Base-by-base conservation (phyloP, 768 basidiomycete species). In the Cystobasidium onofrii region DNA sequence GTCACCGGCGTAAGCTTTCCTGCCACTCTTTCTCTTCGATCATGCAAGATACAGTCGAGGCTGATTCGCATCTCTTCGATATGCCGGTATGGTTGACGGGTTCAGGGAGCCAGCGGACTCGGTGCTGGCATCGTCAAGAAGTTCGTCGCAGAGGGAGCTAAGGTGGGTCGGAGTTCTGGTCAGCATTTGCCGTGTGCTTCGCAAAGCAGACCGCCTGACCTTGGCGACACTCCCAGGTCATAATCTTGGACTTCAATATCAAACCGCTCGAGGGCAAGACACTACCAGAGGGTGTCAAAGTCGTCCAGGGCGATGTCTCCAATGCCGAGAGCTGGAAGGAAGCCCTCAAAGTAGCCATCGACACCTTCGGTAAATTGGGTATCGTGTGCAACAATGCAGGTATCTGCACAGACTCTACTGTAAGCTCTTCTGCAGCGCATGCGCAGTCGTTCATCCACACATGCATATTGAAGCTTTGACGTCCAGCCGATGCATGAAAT, bases 381-480 rank as follows among this genome's bases (percentile, higher is more conserved):
- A 70, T 70, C 25, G 66, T 70, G 9, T 50, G 36, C 23, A 70
- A 70, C 55, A 70, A 70, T 55, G 66, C 66, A 27, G 66, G 66
- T 3, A 50, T 70, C 20, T 33, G 41, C 27, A 70, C 33, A 36
- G 46, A 25, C 66, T 33, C 66, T 3, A 4, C 17, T 25, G 66
- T 70, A 25, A 15, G 66, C n/a, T 39, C 50, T 3, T 9, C n/a
- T 6, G 25, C 31, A 46, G 9, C 4, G 31, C 43, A 50, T 7
- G 13, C 67, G 65, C 54, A 20, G 65, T 13, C 43, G 63, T 23
- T 69, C 43, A 23, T 67, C 25, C 12, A 17, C 13, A 9, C 54
- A 36, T 23, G 64, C 15, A 17, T 2, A 36, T 33, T 65, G 33
- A 60, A 12, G 15, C 6, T 29, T 27, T 12, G 17, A 20, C 25